Evolutionary conservation across 2,329 filamentous ascomycete genomes (phyloP).

Genomic region (Fusarium pseudocircinatum): DNA sequence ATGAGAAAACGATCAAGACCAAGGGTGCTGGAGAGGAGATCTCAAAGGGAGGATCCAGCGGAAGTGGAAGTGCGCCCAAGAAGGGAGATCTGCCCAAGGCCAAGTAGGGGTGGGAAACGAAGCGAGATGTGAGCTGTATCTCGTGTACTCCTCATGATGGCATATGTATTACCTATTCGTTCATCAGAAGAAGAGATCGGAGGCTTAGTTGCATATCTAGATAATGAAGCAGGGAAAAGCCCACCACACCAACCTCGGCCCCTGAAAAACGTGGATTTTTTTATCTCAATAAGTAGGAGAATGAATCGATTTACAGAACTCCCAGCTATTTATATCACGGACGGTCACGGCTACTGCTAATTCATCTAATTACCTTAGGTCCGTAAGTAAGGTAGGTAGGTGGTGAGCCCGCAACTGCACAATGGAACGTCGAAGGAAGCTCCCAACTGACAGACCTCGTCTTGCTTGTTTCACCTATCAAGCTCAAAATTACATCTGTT

Average conservation of each 20-base stretch:
- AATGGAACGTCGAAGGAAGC: not conserved
- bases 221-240: not conserved
- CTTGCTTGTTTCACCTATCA: not conserved
- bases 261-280: not conserved
- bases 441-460: not conserved
- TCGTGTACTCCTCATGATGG: not conserved
- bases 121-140: not conserved
- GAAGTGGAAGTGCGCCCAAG: slow-evolving; percentile 46
- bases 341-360: not conserved
- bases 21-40: slow-evolving; percentile 48
- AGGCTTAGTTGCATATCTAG: not conserved
- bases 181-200: not conserved
- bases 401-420: not conserved
- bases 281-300: not conserved
- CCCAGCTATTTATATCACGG: not conserved
- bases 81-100: slow-evolving; percentile 28
- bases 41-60: slow-evolving; percentile 49
- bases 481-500: not conserved
- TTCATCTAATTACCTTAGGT: no score
- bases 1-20: slow-evolving; percentile 48
- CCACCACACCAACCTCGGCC: not conserved
- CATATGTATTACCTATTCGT: not conserved
- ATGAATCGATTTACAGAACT: not conserved
- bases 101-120: not conserved
- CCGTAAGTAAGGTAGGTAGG: not conserved